phyloP scores from a whole-genome alignment of 2,329 filamentous ascomycete species.

The Penicillium olsonii region DNA sequence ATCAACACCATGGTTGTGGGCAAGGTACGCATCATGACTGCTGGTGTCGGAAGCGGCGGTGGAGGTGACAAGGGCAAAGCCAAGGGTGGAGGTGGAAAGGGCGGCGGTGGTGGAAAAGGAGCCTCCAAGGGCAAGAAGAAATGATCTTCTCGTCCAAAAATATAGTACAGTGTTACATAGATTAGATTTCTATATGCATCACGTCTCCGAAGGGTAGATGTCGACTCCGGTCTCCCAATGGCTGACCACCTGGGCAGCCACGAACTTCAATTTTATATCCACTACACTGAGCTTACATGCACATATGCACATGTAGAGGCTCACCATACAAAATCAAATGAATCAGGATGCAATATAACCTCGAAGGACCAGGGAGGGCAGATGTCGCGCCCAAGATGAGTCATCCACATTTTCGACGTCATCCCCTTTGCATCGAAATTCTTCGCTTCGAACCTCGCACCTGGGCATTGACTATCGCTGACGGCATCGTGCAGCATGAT shows the following conservation, averaged over 20 bases:
- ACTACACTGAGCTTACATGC: no score
- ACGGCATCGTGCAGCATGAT: constrained; percentile 14
- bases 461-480: neutral
- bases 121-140: constrained; percentile 45
- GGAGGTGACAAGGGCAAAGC: constrained; percentile 26
- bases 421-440: constrained; percentile 16
- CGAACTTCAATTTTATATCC: neutral
- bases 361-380: neutral
- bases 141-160: constrained; percentile 23
- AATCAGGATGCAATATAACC: no score
- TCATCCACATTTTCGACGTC: constrained; percentile 25
- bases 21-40: constrained; percentile 77
- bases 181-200: constrained; percentile 1
- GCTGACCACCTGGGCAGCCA: constrained; percentile 3
- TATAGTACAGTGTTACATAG: constrained; percentile 5
- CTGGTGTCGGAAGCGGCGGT: constrained; percentile 53
- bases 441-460: constrained; percentile 9
- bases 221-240: neutral
- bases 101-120: constrained; percentile 26
- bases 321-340: no score
- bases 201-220: neutral
- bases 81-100: constrained; percentile 26
- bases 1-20: constrained; percentile 78
- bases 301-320: no score
- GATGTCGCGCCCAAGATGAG: constrained; percentile 13